Base-by-base conservation (phyloP, 192 early-diverging fungal species). In the Backusella parvicylindrica region DNA sequence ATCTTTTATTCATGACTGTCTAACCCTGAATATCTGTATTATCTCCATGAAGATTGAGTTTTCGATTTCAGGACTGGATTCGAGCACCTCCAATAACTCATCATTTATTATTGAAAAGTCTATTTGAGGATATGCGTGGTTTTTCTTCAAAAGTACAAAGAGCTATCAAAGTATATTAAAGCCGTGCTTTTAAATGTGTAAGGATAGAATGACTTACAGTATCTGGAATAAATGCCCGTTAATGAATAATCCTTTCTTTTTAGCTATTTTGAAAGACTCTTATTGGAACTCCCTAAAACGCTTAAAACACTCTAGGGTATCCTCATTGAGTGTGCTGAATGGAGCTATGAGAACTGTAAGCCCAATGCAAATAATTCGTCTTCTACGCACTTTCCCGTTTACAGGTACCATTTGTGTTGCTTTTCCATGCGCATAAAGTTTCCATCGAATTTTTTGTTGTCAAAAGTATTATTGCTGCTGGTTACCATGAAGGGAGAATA, bases 91-190 rank as follows among this genome's bases (percentile, higher is more conserved):
- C 33, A 32, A 66, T 36, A 31, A 66, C 64, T 66, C 64, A 66
- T 33, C 64, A 66, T 66, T 66, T 66, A 66, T 66, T 32, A 66
- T 66, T 66, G 64, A 33, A 66, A 66, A 66, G 64, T 66, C 64
- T 66, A 66, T 66, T 66, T 66, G 64, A 66, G 64, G 16, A 18
- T 36, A 66, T 66, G 64, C 64, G 64, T 66, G 64, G 64, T 66
- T 66, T 66, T 66, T 66, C 64, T 66, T 66, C 64, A 66, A 66
- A 66, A 35, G 64, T 63, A 63, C 56, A 63, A 63, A 63, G 56
- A 63, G 56, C 56, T 63, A 63, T 63, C 26, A 63, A 63, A 63
- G 26, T 63, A 63, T 63, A 63, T 63, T 63, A 63, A 63, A 63
- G 30, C 26, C 56, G 56, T 63, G 56, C 26, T 63, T 63, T 63